Evolutionary conservation across 495 filamentous ascomycete species (phyloP), one percentile per base, ranked within the genome.

Genomic region (Aspergillus asperescens): DNA sequence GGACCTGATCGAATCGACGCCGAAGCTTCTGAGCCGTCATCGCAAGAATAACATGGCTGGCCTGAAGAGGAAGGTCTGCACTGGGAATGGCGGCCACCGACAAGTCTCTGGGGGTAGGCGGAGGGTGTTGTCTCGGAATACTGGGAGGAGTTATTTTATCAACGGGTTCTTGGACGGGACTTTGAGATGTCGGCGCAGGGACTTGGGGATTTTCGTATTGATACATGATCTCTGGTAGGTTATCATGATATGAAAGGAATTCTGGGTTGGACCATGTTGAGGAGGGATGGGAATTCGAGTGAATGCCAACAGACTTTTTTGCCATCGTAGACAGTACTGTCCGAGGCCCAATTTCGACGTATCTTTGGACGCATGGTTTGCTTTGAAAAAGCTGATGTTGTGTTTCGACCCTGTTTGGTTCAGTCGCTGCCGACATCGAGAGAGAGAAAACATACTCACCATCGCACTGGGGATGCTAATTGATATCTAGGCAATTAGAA

Each of bases 321-420:
- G 94, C 94, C 93, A 99, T 99, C 28, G 85, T 90, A 59, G 94
- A 89, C 12, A 99, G 81, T 13, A 92, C 97, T 65, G 96, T 90
- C 48, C 90, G 89, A 3, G 94, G 94, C 58, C 94, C 94, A 63
- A 99, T 85, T 68, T 99, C 94, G 56, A 99, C 91, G 57, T 97
- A 90, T 52, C 94, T 83, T 90, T 89, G 38, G 81, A 90, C 44
- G 92, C 86, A 60, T 93, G 88, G 41, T 93, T 40, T 6, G 12
- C 28, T 24, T 1, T 35, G 25, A n/a, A 59, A 50, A 1, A 62
- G 23, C 37, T 50, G 89, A 86, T 96, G 89, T 72, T 99, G 94
- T 5, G 94, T 97, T 72, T 97, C 94, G 71, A 99, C 97, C 81
- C 59, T 62, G 39, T 32, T 1, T 31, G 1, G 16, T 0, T 56